A percentile compares a stretch with the other conserved stretches of the same genome.
Conservation (phyloP, 371 early-diverging fungal genomes). For the Cokeromyces recurvatus region DNA sequence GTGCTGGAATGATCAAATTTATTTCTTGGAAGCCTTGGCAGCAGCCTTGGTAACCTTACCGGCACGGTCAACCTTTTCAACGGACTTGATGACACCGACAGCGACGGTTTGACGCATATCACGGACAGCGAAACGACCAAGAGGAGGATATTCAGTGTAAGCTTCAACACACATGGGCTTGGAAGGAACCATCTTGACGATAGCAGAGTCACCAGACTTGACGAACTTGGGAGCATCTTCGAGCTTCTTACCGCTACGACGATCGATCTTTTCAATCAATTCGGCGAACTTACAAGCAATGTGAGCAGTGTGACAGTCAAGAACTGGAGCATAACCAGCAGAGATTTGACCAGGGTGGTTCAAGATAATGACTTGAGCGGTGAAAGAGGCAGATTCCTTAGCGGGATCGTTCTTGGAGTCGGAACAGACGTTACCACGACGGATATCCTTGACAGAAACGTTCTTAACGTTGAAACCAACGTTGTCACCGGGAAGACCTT, state of each 20-base stretch:
- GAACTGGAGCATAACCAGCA: slow-evolving; percentile 88
- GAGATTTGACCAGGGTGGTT: slow-evolving; percentile 95
- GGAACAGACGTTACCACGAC: slow-evolving; percentile 95
- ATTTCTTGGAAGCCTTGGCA: slow-evolving; percentile 72
- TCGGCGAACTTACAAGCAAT: slow-evolving; percentile 92
- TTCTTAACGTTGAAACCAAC: slow-evolving; percentile 98
- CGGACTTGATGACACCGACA: slow-evolving; percentile 95
- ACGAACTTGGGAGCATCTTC: slow-evolving; percentile 67
- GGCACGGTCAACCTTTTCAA: slow-evolving; percentile 74
- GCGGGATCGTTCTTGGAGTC: slow-evolving; percentile 97
- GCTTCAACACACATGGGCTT: slow-evolving; percentile 97
- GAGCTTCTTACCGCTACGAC: slow-evolving; percentile 82
- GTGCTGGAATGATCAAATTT: slow-evolving; percentile 29
- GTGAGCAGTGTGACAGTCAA: slow-evolving; percentile 97
- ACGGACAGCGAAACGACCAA: slow-evolving; percentile 97
- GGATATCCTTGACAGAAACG: slow-evolving; percentile 94
- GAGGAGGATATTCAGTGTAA: slow-evolving; percentile 89
- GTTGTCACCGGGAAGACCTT: slow-evolving; percentile 97
- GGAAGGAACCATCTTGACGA: slow-evolving; percentile 92
- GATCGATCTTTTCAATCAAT: slow-evolving; percentile 92
- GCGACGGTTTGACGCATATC: slow-evolving; percentile 94
- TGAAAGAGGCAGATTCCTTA: slow-evolving; percentile 89
- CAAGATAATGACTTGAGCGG: slow-evolving; percentile 93
- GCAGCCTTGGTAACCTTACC: slow-evolving; percentile 67
- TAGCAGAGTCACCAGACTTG: slow-evolving; percentile 93